Conservation (phyloP, 176 grass and related monocot genomes). For the Hyparrhenia diplandra region DNA sequence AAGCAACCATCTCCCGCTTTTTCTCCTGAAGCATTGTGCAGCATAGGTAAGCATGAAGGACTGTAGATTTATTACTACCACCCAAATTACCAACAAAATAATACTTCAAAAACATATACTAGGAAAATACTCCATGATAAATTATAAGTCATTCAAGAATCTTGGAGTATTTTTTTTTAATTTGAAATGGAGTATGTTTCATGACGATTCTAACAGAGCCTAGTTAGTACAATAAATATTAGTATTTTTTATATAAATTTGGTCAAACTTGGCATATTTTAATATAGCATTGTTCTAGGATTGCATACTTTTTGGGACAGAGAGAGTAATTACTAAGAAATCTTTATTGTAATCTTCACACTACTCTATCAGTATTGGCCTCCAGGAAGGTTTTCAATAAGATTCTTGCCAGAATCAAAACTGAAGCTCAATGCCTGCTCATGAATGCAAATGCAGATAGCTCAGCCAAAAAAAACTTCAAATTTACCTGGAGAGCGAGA, state of each 20-base stretch:
- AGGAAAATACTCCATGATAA: too few relatives aligned
- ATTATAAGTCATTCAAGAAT: too few relatives aligned
- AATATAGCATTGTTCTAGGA: neutral
- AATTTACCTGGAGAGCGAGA: constrained; percentile 83
- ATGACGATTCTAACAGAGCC: too few relatives aligned
- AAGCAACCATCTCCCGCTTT: constrained; percentile 96
- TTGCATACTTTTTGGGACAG: neutral
- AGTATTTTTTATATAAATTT: neutral
- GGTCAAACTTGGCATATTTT: neutral
- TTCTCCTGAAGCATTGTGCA: constrained; percentile 59
- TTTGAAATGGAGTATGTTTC: too few relatives aligned
- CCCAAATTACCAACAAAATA: neutral
- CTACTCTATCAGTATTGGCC: neutral
- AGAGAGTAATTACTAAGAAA: neutral
- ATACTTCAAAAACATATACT: neutral
- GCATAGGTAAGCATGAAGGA: constrained; percentile 14
- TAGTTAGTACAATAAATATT: neutral
- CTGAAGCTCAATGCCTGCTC: neutral
- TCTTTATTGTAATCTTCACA: neutral
- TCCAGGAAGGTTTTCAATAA: neutral
- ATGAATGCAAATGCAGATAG: constrained; percentile 2
- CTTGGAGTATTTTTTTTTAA: too few relatives aligned
- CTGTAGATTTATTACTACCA: neutral
- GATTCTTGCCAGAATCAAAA: neutral
- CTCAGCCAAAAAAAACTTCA: neutral